Base-by-base conservation (phyloP, 345 rosid genomes). In the Salix exigua region DNA sequence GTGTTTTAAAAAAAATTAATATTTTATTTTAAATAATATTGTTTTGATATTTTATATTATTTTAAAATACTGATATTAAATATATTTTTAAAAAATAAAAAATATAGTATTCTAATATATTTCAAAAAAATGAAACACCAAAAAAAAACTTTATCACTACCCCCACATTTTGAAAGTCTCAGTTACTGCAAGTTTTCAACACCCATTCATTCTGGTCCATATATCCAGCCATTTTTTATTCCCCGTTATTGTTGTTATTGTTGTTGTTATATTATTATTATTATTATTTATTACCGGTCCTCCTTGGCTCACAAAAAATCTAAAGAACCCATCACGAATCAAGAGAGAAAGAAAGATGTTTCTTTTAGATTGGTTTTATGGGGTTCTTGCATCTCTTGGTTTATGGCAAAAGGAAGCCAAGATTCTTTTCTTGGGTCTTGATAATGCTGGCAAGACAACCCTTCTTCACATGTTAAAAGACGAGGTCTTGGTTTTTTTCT, bases 391-490 rank as follows among this genome's bases (percentile, higher is more conserved):
- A 23, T 82, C 84, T 70, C 81, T 78, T 30, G 84, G 84, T 46
- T 60, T 78, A 19, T 82, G 84, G 84, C 84, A 82, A 61, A 82
- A 82, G 31, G 84, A 78, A 76, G 81, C 84, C 35, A 82, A 82
- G 79, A 78, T 78, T 74, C 81, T 82, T 28, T 82, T 82, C 67
- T 46, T 82, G 64, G 84, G 81, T 23, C 81, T 82, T 18, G 84
- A 78, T 31, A 82, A 82, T 71, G 84, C 84, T 37, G 84, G 84
- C 75, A 82, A 82, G 75, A 78, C 84, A 38, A 82, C 81, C 31
- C 84, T 82, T 58, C 84, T 78, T 71, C 84, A 82, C 66, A 82
- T 82, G 84, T 74, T 82, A 76, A 82, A 82, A 82, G 84, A 82
- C 21, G 83, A 74, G 83, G 80, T 77, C 23, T 77, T 37, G 18